Evolutionary conservation across 2,329 filamentous ascomycete species (phyloP).

Genomic region (Calonectria fujianensis): DNA sequence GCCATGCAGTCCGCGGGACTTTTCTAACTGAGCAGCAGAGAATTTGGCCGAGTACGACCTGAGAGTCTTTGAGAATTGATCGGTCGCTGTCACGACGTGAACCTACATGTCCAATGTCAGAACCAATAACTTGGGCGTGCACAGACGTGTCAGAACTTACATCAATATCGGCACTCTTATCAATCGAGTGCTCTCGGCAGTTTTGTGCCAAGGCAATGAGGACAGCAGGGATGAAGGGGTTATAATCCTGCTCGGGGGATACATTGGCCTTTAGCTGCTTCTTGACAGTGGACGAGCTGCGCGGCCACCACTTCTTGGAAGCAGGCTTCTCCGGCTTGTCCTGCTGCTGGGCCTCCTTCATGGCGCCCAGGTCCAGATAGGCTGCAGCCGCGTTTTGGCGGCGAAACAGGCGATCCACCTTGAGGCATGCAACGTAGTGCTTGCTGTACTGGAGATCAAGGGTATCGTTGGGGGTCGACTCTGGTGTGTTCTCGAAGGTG

Average conservation of each 20-base stretch:
- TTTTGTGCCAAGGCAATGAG: neutral
- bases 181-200: neutral
- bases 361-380: neutral
- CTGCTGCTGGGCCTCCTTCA: neutral
- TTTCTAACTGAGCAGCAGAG: neutral
- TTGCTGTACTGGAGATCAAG: slow-evolving; percentile 3
- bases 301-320: neutral
- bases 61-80: neutral
- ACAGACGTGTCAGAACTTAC: neutral
- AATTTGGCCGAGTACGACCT: neutral
- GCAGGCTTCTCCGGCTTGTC: neutral
- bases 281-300: neutral
- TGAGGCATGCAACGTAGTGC: neutral
- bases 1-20: neutral
- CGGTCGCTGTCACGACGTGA: neutral
- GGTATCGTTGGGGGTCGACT: neutral
- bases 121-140: neutral
- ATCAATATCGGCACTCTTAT: neutral
- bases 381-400: neutral
- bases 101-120: neutral
- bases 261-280: neutral
- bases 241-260: neutral
- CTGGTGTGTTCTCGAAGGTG: neutral
- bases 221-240: neutral
- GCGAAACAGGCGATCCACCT: neutral